These are phyloP conservation scores for Microbotryum violaceum DNA, from an alignment of 1,284 basidiomycete genomes.

Conservation along the genomic window DNA sequence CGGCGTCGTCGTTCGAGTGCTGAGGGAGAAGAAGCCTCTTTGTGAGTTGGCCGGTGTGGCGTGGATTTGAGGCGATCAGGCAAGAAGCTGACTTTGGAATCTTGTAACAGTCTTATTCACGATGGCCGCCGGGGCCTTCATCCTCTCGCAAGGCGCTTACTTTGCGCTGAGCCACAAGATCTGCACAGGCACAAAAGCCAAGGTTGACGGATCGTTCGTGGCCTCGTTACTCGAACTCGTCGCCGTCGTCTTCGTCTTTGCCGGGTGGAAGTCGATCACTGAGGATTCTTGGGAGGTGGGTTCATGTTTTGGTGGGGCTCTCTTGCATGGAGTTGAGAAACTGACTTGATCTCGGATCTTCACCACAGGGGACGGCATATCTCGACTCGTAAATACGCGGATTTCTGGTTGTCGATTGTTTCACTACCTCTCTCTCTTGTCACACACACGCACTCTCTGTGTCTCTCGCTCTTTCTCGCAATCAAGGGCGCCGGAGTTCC, in stretches of 20 bases:
- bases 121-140: slow-evolving; percentile 29
- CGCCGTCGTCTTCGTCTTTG: slow-evolving; percentile 26
- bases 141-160: slow-evolving; percentile 31
- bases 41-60: slow-evolving; percentile 15
- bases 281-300: slow-evolving; percentile 35
- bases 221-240: slow-evolving; percentile 34
- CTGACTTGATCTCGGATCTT: too few relatives aligned
- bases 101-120: slow-evolving; percentile 19
- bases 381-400: too few relatives aligned
- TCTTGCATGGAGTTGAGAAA: too few relatives aligned
- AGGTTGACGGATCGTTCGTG: slow-evolving; percentile 34
- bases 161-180: slow-evolving; percentile 33
- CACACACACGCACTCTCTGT: too few relatives aligned
- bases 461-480: too few relatives aligned
- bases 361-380: too few relatives aligned
- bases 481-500: too few relatives aligned
- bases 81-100: not conserved
- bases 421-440: too few relatives aligned
- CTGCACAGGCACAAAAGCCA: slow-evolving; percentile 30
- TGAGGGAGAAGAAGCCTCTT: slow-evolving; percentile 34
- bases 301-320: not conserved
- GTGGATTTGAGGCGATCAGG: not conserved
- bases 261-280: slow-evolving; percentile 34
- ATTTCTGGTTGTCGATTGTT: too few relatives aligned
- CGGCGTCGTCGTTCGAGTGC: slow-evolving; percentile 31